Base-by-base conservation (phyloP, 345 rosid species). In the Eucalyptus marginata region DNA sequence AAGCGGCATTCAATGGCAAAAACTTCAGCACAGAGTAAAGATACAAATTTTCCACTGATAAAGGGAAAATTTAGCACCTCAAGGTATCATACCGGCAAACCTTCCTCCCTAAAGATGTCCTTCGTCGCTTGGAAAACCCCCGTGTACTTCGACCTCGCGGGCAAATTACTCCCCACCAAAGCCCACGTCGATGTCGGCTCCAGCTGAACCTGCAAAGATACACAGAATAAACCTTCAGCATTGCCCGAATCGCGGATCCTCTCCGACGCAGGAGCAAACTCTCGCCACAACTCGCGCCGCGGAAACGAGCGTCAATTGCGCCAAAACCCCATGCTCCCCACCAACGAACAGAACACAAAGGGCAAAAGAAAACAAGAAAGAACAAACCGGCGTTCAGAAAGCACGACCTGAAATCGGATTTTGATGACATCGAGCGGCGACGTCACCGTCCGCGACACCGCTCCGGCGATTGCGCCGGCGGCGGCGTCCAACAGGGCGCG, bases 401-500 rank as follows among this genome's bases (percentile, higher is more conserved):
- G n/a, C n/a, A 44, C 29, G 25, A 97, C 99, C 99, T 98, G 99
- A 89, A 98, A 97, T 92, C 99, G 93, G 90, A 98, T 98, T 92
- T 98, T 97, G 89, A 98, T 98, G 87, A 98, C 99, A 93, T 98
- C 99, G 83, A 98, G 99, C 18, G 99, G 99, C 49, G 99, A 98
- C 27, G 99, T 98, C 16, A 98, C 95, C 1, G 98, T 94, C 44
- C 99, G 98, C 3, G 99, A 96, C 87, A 98, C 90, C 43, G 90
- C 97, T 86, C 99, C 99, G 5, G 99, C 91, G 46, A 95, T 76
- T 4, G 99, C 98, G 8, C 99, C 99, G 8, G 99, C 97, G 7
- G 92, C 66, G 36, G 95, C 93, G 81, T 98, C 95, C 49, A 97
- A 90, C 12, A 94, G 20, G 51, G 96, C 97, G 84, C 94, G 94